phyloP scores from a whole-genome alignment of 169 alveolate genomes.

The Plasmodium vinckei region DNA sequence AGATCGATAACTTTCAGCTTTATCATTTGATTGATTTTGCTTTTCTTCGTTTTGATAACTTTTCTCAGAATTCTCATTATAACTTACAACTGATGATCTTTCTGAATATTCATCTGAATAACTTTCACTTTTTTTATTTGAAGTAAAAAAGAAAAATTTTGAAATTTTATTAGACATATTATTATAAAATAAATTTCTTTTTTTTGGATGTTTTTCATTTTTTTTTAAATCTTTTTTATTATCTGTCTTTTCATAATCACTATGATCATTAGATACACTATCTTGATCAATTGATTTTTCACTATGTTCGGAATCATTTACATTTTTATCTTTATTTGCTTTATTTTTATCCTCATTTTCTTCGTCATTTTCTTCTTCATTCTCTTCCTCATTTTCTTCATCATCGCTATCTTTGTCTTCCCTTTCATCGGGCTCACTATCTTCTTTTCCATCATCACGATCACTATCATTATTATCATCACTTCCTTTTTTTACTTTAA shows the following conservation, averaged over 20 bases:
- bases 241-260: background rate
- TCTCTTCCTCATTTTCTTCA: background rate
- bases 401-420: background rate
- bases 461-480: background rate
- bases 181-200: too few relatives aligned
- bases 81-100: too few relatives aligned
- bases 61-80: too few relatives aligned
- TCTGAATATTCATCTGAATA: too few relatives aligned
- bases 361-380: constrained; percentile 8
- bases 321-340: background rate
- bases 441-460: background rate
- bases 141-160: too few relatives aligned
- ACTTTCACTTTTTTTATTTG: too few relatives aligned
- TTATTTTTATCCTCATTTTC: constrained; percentile 11
- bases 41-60: too few relatives aligned
- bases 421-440: background rate
- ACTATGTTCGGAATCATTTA: background rate
- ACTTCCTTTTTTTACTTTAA: background rate
- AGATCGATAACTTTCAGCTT: too few relatives aligned
- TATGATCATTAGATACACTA: constrained; percentile 1
- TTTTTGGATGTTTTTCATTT: too few relatives aligned
- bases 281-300: background rate
- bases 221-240: background rate
- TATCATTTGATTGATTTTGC: too few relatives aligned
- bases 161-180: too few relatives aligned